Conservation (phyloP, 768 basidiomycete species). For the Tricholoma terreum region DNA sequence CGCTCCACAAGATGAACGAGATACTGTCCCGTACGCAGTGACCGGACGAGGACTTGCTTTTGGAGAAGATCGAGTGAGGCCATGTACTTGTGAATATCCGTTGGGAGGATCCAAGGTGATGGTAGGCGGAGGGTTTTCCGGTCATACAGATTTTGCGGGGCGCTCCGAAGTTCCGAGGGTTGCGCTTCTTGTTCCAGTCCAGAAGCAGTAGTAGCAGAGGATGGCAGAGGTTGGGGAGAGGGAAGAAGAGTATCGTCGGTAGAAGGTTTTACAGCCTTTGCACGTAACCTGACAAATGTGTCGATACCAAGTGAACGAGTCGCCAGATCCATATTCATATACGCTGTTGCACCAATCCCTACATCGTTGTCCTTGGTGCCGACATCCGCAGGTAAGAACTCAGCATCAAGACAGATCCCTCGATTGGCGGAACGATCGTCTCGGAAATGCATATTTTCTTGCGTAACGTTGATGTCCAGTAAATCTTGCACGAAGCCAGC, state of each 20-base stretch:
- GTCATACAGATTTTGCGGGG: conserved; percentile 43
- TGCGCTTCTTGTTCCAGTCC: conserved; percentile 3
- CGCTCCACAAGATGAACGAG: conserved; percentile 64
- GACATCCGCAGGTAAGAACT: background rate
- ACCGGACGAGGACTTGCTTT: conserved; percentile 56
- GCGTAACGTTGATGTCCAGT: background rate
- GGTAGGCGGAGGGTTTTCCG: conserved; percentile 45
- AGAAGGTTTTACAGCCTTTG: conserved; percentile 27
- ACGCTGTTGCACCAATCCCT: background rate
- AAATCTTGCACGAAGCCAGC: background rate
- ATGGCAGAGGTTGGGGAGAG: conserved; percentile 4
- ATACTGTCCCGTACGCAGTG: conserved; percentile 43
- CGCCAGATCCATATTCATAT: conserved; percentile 15
- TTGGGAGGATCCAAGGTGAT: conserved; percentile 26
- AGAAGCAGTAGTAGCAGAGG: background rate
- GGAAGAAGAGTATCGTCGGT: background rate
- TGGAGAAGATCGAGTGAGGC: conserved; percentile 68
- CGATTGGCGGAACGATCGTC: no score
- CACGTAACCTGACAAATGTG: conserved; percentile 40
- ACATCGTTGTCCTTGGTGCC: background rate
- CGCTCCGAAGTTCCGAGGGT: conserved; percentile 17
- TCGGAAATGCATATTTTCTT: background rate
- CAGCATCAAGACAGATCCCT: background rate
- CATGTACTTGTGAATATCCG: conserved; percentile 57
- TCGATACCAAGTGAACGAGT: conserved; percentile 31